These are phyloP conservation scores for Clathrus columnatus DNA, from an alignment of 768 basidiomycete genomes.

Conservation along the genomic window DNA sequence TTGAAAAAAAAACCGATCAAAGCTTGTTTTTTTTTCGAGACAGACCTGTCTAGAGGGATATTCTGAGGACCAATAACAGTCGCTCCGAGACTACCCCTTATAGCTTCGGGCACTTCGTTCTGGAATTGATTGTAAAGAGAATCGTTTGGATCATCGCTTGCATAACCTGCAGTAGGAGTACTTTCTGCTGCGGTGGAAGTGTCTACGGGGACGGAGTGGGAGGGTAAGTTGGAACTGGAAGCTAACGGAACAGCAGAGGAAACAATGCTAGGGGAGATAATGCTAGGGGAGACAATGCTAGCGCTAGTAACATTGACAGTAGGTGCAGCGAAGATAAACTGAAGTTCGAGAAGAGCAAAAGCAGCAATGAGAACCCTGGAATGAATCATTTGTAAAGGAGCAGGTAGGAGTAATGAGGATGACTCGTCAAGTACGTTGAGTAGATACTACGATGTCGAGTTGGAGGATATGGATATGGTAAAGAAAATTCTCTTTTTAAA, in stretches of 20 bases:
- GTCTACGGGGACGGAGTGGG: not conserved
- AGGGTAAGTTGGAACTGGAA: not conserved
- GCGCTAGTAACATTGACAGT: not conserved
- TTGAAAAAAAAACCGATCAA: not conserved
- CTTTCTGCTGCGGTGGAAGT: not conserved
- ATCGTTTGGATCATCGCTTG: conserved; percentile 5
- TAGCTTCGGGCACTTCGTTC: conserved; percentile 29
- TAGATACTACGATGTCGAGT: no score
- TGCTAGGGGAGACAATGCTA: not conserved
- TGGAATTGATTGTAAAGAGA: conserved; percentile 7
- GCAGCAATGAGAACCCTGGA: not conserved
- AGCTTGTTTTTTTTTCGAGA: no score
- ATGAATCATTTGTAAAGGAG: not conserved
- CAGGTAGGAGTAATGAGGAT: no score
- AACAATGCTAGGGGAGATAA: not conserved
- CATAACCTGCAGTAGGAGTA: not conserved
- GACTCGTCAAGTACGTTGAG: no score
- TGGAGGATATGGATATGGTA: not conserved
- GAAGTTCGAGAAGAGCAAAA: not conserved
- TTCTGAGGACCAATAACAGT: conserved; percentile 51
- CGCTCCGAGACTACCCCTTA: conserved; percentile 37
- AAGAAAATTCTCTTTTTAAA: not conserved
- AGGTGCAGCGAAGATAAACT: not conserved
- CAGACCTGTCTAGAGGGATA: conserved; percentile 33
- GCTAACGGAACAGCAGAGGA: not conserved